Evolutionary conservation across 495 filamentous ascomycete species (phyloP), one percentile per base, ranked within the genome.

Genomic region (Immersiella caudata): DNA sequence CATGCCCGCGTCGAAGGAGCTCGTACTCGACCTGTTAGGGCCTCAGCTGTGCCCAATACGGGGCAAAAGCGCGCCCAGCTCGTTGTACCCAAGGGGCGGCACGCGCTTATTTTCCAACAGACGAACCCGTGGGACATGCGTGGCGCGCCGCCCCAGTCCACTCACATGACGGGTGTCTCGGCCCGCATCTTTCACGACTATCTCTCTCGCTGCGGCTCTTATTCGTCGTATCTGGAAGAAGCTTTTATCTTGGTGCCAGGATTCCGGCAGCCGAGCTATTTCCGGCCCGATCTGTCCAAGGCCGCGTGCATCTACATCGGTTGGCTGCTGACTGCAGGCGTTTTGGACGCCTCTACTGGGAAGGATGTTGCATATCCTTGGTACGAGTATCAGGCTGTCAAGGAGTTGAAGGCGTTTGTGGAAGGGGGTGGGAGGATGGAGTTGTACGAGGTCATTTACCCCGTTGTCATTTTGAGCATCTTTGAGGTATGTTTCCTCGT

Each of bases 291-390:
- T 33, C 57, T 66, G 55, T 66, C 64, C 27, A 66, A 66, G 40
- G 54, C 64, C 7, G 64, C 64, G 18, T 66, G 64, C 35, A 66
- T 66, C 46, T 66, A 66, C 56, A 66, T 66, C 22, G 64, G 64
- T 20, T 66, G 64, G 64, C 36, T 66, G 56, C 35, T 66, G 18
- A 66, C 64, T 14, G 64, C 64, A 0, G 55, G 64, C 2, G 33
- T 66, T 5, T 21, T 66, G 36, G 64, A 66, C 26, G 64, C 64
- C 2, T 51, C 51, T 26, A 24, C 29, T 18, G 64, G 64, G 0
- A 58, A 66, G 21, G 55, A 59, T 35, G 33, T 66, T 11, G 58
- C 21, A 14, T 66, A 66, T 60, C 64, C 64, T 24, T 60, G 27
- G n/a, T 66, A 66, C 22, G 64, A 66, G 64, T 66, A 51, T 8